Percentiles rank a stretch among this genome's conserved stretches.
Evolutionary conservation across 2,329 filamentous ascomycete genomes (phyloP).

Genomic region (Camillea tinctor): DNA sequence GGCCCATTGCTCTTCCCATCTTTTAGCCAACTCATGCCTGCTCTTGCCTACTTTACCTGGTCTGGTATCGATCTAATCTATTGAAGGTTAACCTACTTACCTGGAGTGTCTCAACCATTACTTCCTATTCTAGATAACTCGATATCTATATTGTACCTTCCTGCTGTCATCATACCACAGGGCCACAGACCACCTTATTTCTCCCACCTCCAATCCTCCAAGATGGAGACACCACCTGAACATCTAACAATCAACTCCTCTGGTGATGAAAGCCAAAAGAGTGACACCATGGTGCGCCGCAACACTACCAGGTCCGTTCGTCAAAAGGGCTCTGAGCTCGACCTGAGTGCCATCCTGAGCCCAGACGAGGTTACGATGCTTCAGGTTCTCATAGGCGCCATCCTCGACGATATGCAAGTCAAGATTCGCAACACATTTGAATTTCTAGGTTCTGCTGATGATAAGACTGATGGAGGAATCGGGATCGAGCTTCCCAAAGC

Average conservation of each 20-base stretch:
- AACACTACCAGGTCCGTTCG: constrained; percentile 20
- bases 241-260: constrained; percentile 17
- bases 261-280: constrained; percentile 23
- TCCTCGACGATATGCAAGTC: constrained; percentile 55
- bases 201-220: constrained; percentile 7
- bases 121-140: not conserved
- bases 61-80: too few relatives aligned
- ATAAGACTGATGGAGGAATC: constrained; percentile 27
- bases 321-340: constrained; percentile 44
- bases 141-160: not conserved
- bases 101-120: not conserved
- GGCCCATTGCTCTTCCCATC: not conserved
- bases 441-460: constrained; percentile 36
- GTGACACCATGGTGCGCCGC: constrained; percentile 18
- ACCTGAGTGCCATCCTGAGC: constrained; percentile 50
- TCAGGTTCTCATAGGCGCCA: constrained; percentile 47
- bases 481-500: constrained; percentile 27
- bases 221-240: constrained; percentile 10
- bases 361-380: constrained; percentile 52
- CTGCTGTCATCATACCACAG: not conserved
- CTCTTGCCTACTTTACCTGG: too few relatives aligned
- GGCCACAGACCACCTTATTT: not conserved
- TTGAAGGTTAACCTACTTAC: too few relatives aligned
- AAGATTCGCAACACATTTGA: constrained; percentile 54
- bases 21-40: not conserved